Percentiles rank a stretch among this genome's conserved stretches.
phyloP scores from a whole-genome alignment of 495 filamentous ascomycete species.

The Tuber brumale region DNA sequence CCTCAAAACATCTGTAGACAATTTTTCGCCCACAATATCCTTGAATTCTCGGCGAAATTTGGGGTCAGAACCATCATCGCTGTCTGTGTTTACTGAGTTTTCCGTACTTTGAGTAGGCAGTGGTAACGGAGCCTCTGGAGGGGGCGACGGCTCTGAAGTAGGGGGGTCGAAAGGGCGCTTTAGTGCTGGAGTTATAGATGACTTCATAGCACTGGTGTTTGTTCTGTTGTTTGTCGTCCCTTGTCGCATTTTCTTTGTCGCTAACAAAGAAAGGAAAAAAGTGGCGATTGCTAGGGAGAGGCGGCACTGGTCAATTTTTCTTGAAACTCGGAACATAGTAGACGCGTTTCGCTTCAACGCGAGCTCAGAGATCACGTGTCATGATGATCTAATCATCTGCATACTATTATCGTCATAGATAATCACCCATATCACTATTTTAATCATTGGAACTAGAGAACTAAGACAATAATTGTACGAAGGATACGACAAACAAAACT shows the following conservation, averaged over 20 bases:
- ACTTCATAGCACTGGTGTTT: neutral
- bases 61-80: neutral
- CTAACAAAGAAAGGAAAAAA: neutral
- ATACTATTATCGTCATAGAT: slow-evolving; percentile 22
- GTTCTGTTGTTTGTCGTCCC: neutral
- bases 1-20: slow-evolving; percentile 31
- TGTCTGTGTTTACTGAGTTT: neutral
- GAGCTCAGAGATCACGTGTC: neutral
- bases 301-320: neutral
- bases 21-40: slow-evolving; percentile 38
- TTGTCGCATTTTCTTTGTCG: neutral
- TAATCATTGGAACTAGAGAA: neutral
- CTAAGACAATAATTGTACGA: neutral
- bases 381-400: neutral
- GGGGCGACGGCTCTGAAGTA: neutral
- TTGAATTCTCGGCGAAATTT: slow-evolving; percentile 33
- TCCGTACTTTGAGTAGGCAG: neutral
- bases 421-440: slow-evolving; percentile 22
- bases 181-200: neutral
- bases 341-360: neutral
- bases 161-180: neutral
- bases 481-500: neutral
- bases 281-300: neutral
- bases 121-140: neutral
- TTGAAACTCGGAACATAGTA: neutral